Percentiles rank a stretch among this genome's conserved stretches.
phyloP scores from a whole-genome alignment of 306 rosid genomes.

The Acmispon strigosus region DNA sequence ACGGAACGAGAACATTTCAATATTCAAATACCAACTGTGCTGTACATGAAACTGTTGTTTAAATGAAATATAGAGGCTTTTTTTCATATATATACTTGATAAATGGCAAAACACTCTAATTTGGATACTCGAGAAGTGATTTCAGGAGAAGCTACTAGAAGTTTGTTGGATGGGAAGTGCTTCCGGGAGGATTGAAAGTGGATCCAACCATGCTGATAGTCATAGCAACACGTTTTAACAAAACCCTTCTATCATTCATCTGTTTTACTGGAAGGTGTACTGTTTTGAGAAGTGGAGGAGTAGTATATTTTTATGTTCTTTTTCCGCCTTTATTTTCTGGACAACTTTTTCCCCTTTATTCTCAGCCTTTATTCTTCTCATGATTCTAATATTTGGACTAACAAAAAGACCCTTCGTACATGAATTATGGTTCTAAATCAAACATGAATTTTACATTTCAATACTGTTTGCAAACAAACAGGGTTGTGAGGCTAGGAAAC shows the following conservation, averaged over 20 bases:
- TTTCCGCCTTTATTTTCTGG: too few relatives aligned
- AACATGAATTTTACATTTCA: too few relatives aligned
- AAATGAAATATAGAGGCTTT: slow-evolving; percentile 11
- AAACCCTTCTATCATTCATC: not conserved
- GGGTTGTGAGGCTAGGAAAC: too few relatives aligned
- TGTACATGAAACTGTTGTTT: slow-evolving; percentile 28
- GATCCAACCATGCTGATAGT: not conserved
- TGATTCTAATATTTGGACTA: not conserved
- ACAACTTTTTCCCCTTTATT: too few relatives aligned
- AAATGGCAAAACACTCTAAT: not conserved
- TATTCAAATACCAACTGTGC: not conserved
- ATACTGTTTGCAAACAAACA: too few relatives aligned
- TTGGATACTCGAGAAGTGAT: too few relatives aligned
- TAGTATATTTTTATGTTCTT: not conserved
- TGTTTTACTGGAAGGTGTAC: not conserved
- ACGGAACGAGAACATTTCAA: slow-evolving; percentile 6
- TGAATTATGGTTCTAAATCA: slow-evolving; percentile 8
- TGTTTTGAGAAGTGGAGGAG: not conserved
- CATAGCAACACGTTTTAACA: not conserved
- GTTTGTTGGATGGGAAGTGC: too few relatives aligned
- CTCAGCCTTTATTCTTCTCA: not conserved
- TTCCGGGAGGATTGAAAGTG: too few relatives aligned
- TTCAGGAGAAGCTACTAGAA: too few relatives aligned
- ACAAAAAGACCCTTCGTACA: not conserved
- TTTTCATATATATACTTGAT: not conserved